Conservation (phyloP, 352 stramenopile species). For the Globisporangium megalacanthum region DNA sequence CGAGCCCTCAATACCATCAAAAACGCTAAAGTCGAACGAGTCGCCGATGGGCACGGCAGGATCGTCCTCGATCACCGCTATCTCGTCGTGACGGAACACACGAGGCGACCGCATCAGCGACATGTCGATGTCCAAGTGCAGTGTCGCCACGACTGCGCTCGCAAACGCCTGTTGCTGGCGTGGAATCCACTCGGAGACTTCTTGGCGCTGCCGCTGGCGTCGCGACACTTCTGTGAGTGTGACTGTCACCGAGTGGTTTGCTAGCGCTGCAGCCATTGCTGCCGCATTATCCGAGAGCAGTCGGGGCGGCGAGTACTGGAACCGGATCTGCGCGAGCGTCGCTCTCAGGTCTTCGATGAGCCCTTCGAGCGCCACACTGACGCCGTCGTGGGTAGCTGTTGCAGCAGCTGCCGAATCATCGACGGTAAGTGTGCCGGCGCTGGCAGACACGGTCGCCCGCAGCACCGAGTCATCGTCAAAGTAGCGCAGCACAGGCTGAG, state of each 20-base stretch:
- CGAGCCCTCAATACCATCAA: slow-evolving; percentile 1
- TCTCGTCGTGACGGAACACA: not conserved
- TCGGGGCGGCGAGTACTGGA: not conserved
- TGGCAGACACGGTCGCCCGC: slow-evolving; percentile 1
- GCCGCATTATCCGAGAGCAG: not conserved
- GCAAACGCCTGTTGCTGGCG: not conserved
- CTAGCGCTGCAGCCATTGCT: not conserved
- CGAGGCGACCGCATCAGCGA: not conserved
- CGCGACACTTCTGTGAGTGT: slow-evolving; percentile 11
- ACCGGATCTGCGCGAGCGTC: slow-evolving; percentile 6
- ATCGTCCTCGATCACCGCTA: slow-evolving; percentile 10
- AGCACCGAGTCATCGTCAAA: slow-evolving; percentile 10
- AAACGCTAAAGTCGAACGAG: slow-evolving; percentile 4
- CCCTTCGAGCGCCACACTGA: slow-evolving; percentile 4
- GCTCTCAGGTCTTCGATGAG: slow-evolving; percentile 3
- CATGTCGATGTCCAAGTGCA: slow-evolving; percentile 8
- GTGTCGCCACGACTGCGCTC: slow-evolving; percentile 1
- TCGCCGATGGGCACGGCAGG: slow-evolving; percentile 1
- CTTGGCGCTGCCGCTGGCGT: not conserved
- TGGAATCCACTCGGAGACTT: not conserved
- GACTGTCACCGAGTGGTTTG: slow-evolving; percentile 1
- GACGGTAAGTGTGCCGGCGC: slow-evolving; percentile 1
- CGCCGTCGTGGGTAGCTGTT: not conserved
- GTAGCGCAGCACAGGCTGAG: slow-evolving; percentile 1
- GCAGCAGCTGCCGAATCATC: slow-evolving; percentile 1